A percentile compares a stretch with the other conserved stretches of the same genome.
Conservation (phyloP, 2,329 filamentous ascomycete genomes). For the Xylariaceae sp. region DNA sequence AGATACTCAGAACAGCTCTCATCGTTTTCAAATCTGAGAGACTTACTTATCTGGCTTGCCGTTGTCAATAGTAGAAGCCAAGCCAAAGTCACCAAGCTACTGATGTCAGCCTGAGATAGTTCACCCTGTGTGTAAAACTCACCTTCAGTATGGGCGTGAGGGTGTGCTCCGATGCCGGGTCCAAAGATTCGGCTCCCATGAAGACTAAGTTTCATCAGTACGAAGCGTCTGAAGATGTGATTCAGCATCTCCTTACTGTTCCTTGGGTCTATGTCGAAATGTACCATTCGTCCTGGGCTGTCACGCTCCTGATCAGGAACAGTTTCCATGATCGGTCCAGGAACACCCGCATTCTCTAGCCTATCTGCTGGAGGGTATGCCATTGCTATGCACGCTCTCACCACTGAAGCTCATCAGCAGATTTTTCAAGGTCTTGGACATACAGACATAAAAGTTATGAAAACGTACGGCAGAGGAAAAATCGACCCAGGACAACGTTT, state of each 20-base stretch:
- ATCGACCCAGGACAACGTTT: slow-evolving; percentile 10
- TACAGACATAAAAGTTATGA: not conserved
- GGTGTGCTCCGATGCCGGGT: no score
- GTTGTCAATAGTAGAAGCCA: no score
- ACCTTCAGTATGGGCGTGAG: no score
- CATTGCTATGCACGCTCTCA: slow-evolving; percentile 14
- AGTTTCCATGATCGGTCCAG: slow-evolving; percentile 8
- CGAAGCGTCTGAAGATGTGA: not conserved
- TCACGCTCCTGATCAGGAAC: slow-evolving; percentile 3
- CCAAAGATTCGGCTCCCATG: no score
- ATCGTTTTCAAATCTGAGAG: not conserved
- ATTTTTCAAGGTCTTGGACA: not conserved
- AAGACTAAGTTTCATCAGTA: not conserved
- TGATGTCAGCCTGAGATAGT: no score
- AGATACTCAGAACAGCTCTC: not conserved
- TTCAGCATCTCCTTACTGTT: slow-evolving; percentile 18
- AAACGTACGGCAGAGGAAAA: slow-evolving; percentile 15
- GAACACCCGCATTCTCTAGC: not conserved
- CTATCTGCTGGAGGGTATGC: slow-evolving; percentile 7
- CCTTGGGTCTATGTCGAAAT: slow-evolving; percentile 17
- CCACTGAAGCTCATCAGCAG: slow-evolving; percentile 7
- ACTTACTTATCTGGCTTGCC: slow-evolving; percentile 1
- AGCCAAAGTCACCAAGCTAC: no score
- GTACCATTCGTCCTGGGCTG: slow-evolving; percentile 7
- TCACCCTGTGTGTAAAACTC: no score